Base-by-base conservation (phyloP, 306 rosid species). In the Fagus crenata region DNA sequence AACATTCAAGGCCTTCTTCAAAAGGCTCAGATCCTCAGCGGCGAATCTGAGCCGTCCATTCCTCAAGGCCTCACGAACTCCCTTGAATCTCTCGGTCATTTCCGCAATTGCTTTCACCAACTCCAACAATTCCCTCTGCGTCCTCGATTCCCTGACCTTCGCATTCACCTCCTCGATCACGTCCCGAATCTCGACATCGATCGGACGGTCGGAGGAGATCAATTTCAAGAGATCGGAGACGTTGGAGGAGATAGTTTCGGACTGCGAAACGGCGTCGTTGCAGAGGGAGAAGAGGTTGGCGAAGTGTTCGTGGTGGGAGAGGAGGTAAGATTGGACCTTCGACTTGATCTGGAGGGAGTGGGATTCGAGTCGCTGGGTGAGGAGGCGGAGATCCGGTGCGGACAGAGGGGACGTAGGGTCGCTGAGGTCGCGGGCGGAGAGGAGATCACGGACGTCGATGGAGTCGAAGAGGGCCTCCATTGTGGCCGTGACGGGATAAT, bases 321-420 rank as follows among this genome's bases (percentile, higher is more conserved):
- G 68, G 81, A 96, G 77, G 81, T 96, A 92, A 60, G 96, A 83
- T 33, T 81, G 96, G 67, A 95, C 88, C 81, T 89, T 91, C 3
- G 93, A 77, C 37, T 89, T 92, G 85, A 95, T 92, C 74, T 86
- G 93, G 72, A 88, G 86, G 54, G 98, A 92, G 76, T 92, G 97
- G 6, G 99, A 89, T 70, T 95, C 99, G n/a, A 95, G 93, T 18
- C 99, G 93, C 73, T 91, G 90, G 84, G 91, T 91, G 53, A 95
- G 89, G 83, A 91, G 97, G 73, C 93, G 97, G 71, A 96, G 99
- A 92, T 96, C 98, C 15, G 99, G 99, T 8, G 98, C 92, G 6
- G 98, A 88, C 77, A 96, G 96, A 1, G 96, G 93, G 4, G 98
- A 81, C 14, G 81, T 87, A 0, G 89, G 97, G 80, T 95, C 98